Conservation (phyloP, 768 basidiomycete genomes). For the Leccinellum albellum region DNA sequence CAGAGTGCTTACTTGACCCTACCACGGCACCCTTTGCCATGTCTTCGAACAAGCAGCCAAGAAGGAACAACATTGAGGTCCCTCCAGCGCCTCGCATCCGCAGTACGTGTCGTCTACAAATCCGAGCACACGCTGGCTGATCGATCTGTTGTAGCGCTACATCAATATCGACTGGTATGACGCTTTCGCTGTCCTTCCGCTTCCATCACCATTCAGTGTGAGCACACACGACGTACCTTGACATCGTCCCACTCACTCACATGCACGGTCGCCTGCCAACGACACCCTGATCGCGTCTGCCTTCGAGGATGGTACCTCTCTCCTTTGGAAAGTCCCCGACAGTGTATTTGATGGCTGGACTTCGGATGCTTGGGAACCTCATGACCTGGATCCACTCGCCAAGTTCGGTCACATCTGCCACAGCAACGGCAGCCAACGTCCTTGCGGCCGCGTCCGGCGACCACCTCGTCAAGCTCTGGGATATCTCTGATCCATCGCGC, state of each 20-base stretch:
- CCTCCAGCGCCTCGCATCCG: conserved; percentile 85
- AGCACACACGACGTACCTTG: conserved; percentile 57
- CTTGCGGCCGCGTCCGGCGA: conserved; percentile 82
- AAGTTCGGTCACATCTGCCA: conserved; percentile 96
- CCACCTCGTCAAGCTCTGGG: conserved; percentile 87
- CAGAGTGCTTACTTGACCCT: no score
- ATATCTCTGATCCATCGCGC: conserved; percentile 70
- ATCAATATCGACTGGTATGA: conserved; percentile 95
- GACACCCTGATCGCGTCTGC: conserved; percentile 87
- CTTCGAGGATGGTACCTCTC: conserved; percentile 91
- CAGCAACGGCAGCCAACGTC: conserved; percentile 82
- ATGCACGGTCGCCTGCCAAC: conserved; percentile 91
- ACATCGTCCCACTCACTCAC: conserved; percentile 87
- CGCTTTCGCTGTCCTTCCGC: conserved; percentile 90
- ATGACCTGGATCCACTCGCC: conserved; percentile 82
- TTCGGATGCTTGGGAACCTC: conserved; percentile 73
- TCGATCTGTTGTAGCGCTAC: conserved; percentile 53
- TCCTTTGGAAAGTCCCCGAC: conserved; percentile 83
- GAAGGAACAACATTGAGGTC: conserved; percentile 83
- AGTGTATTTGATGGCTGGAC: conserved; percentile 80
- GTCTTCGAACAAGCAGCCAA: conserved; percentile 88
- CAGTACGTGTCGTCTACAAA: conserved; percentile 37
- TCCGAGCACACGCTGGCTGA: background rate
- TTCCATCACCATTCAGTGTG: conserved; percentile 66
- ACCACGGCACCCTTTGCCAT: no score